phyloP scores from a whole-genome alignment of 495 filamentous ascomycete species.

The Neurospora sp. region DNA sequence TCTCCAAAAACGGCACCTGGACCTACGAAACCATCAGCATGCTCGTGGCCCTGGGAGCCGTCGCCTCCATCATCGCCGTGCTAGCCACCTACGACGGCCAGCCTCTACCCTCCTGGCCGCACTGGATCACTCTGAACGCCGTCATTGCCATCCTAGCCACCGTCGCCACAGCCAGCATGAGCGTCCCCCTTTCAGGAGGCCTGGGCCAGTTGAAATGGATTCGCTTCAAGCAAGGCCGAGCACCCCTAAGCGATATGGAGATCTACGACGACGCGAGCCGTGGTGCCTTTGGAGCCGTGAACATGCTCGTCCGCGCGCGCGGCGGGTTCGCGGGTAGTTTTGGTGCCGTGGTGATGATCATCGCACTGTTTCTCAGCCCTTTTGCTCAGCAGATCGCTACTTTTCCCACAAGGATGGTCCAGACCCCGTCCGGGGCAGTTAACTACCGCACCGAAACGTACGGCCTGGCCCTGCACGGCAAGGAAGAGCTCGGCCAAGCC shows the following conservation, averaged over 20 bases:
- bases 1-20: conserved; percentile 11
- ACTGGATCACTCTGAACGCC: conserved; percentile 14
- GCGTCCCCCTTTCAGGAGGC: conserved; percentile 27
- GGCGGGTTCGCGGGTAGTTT: conserved; percentile 27
- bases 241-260: conserved; percentile 33
- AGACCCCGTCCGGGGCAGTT: conserved; percentile 3
- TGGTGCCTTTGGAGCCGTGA: conserved; percentile 29
- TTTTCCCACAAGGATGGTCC: conserved; percentile 6
- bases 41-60: conserved; percentile 6
- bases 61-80: conserved; percentile 27
- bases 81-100: conserved; percentile 30
- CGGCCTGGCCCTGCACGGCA: not conserved
- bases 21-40: conserved; percentile 13
- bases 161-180: conserved; percentile 20
- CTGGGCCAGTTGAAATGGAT: conserved; percentile 41
- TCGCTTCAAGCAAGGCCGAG: conserved; percentile 30
- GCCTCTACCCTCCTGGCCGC: conserved; percentile 34
- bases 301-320: conserved; percentile 19
- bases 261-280: conserved; percentile 36
- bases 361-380: conserved; percentile 23
- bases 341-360: conserved; percentile 31
- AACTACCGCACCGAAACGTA: conserved; percentile 3
- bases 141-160: conserved; percentile 9
- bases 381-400: conserved; percentile 19
- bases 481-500: conserved; percentile 2